Base-by-base conservation (phyloP, 352 stramenopile genomes). In the Phytophthora megakarya region DNA sequence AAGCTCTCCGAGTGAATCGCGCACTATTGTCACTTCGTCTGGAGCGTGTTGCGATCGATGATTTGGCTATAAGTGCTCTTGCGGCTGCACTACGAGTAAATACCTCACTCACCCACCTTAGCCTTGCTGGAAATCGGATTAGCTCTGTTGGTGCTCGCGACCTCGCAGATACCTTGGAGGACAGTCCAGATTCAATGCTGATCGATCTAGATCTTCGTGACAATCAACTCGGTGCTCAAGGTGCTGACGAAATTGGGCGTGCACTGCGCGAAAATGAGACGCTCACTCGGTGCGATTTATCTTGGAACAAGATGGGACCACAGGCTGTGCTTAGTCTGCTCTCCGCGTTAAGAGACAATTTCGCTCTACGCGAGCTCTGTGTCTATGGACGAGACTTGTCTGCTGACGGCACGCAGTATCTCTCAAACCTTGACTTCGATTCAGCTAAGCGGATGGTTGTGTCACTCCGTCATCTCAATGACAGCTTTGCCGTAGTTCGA, bases 201-300 rank as follows among this genome's bases (percentile, higher is more conserved):
- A 50, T 92, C 15, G 59, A 75, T 18, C 57, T 92, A 15, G 64
- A 93, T 59, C 59, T 93, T 25, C 77, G 79, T 49, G 59, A 70
- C 11, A 93, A 93, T 42, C 42, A 30, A 2, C 85, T 93, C 28
- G 75, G 65, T 2, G 68, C 84, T 43, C 64, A 46, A 3, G 82
- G 81, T 13, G 65, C 83, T 10, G 30, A 64, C 1, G 58, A 69
- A 23, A 54, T 93, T 12, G 75, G 74, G 8, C 67, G 64, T 21
- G 80, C 76, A 3, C 49, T 93, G 0, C 54, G 72, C 39, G 82
- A 91, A 53, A 93, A 93, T 49, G 85, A 93, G 49, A 91, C 85
- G 22, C 62, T 93, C 12, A 70, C 82, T 43, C 76, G 62, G 35
- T 75, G 90, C 3, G 68, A 93, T 53, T 48, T 89, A 13, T 92